Percentiles rank a stretch among this genome's conserved stretches.
Evolutionary conservation across 2,329 filamentous ascomycete species (phyloP).

Genomic region (Macroventuria anomochaeta): DNA sequence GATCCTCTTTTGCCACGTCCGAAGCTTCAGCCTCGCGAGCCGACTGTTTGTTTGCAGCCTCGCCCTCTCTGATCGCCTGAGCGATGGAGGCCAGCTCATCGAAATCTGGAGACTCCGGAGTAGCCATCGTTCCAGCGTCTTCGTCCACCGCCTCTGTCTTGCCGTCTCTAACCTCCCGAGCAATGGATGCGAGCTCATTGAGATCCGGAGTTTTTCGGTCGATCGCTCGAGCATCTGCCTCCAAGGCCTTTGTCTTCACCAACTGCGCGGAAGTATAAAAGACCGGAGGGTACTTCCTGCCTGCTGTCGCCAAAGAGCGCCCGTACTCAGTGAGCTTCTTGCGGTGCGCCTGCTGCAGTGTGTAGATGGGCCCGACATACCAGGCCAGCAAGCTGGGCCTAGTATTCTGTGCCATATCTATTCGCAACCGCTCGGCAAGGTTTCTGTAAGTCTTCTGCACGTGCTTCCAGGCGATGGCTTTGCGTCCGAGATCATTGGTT

Average conservation of each 20-base stretch:
- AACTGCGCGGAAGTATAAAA: not conserved
- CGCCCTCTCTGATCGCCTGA: constrained; percentile 20
- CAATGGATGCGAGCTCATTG: constrained; percentile 16
- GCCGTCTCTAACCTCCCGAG: constrained; percentile 22
- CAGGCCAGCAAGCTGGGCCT: constrained; percentile 27
- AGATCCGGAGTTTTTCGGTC: not conserved
- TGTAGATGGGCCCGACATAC: constrained; percentile 31
- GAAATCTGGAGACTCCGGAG: not conserved
- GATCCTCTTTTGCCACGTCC: not conserved
- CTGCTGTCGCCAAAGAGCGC: not conserved
- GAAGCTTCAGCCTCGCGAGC: not conserved
- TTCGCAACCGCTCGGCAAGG: constrained; percentile 22
- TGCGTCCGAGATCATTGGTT: constrained; percentile 63
- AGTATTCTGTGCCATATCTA: constrained; percentile 23
- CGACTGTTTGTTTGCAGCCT: not conserved
- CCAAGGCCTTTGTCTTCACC: too few relatives aligned
- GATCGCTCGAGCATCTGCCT: too few relatives aligned
- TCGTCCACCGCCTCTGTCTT: not conserved
- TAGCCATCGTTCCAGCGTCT: not conserved
- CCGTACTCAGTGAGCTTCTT: constrained; percentile 26
- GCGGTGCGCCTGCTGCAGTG: constrained; percentile 22
- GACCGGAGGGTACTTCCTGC: not conserved
- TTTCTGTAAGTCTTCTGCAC: constrained; percentile 54
- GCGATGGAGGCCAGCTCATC: constrained; percentile 20
- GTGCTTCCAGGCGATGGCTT: constrained; percentile 57